Conservation (phyloP, 2,329 filamentous ascomycete species). For the Epichloe hybrida region DNA sequence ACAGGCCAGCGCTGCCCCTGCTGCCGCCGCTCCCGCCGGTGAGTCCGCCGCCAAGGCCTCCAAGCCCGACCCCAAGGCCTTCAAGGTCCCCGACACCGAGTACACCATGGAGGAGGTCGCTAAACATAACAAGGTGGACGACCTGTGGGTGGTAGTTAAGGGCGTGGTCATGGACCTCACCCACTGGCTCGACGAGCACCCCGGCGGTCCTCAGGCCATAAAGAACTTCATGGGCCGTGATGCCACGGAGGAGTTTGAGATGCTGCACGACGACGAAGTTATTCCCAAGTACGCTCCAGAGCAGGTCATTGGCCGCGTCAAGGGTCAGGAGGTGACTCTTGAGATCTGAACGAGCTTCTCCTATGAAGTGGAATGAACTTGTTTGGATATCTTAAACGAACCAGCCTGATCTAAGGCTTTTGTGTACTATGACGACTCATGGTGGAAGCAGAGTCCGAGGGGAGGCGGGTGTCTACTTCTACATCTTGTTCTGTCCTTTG, state of each 20-base stretch:
- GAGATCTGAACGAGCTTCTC: slow-evolving; percentile 30
- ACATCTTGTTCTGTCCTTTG: background rate
- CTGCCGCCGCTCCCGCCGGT: slow-evolving; percentile 26
- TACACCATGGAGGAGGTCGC: slow-evolving; percentile 87
- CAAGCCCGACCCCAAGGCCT: slow-evolving; percentile 48
- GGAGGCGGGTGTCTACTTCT: background rate
- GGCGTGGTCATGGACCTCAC: slow-evolving; percentile 88
- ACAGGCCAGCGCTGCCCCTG: slow-evolving; percentile 17
- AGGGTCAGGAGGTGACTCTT: slow-evolving; percentile 72
- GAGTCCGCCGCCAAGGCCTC: slow-evolving; percentile 20
- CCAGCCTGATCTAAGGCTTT: background rate
- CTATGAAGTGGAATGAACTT: background rate
- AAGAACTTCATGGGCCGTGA: slow-evolving; percentile 98
- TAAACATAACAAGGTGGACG: slow-evolving; percentile 97
- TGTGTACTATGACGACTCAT: background rate
- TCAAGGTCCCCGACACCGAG: slow-evolving; percentile 84
- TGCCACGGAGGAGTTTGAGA: slow-evolving; percentile 91
- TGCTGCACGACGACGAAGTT: slow-evolving; percentile 97
- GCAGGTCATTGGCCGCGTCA: slow-evolving; percentile 88
- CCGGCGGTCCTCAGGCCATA: slow-evolving; percentile 88
- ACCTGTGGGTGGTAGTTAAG: slow-evolving; percentile 98
- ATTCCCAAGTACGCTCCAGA: slow-evolving; percentile 94
- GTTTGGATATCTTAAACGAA: background rate
- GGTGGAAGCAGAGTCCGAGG: background rate
- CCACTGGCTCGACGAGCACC: slow-evolving; percentile 97